Percentiles rank a stretch among this genome's conserved stretches.
phyloP scores from a whole-genome alignment of 768 basidiomycete species.

The Lactifluus pinguis region DNA sequence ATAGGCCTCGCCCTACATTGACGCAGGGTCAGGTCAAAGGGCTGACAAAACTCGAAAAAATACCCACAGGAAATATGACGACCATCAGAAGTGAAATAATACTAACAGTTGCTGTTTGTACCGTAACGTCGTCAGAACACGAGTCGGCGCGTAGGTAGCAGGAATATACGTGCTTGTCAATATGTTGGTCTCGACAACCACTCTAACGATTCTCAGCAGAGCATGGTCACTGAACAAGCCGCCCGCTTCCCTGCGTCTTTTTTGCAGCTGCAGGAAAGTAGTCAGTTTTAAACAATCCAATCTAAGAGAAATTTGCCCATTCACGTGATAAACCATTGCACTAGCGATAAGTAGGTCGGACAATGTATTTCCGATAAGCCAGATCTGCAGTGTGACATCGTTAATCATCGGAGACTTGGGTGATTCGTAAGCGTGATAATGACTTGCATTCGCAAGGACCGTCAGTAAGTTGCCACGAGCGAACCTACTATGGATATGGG shows the following conservation, averaged over 20 bases:
- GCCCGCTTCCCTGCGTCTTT: background rate
- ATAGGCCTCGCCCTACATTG: background rate
- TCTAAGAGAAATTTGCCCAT: background rate
- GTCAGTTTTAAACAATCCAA: background rate
- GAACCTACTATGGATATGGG: background rate
- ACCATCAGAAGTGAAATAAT: background rate
- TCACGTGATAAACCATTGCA: slow-evolving; percentile 2
- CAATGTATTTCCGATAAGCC: background rate
- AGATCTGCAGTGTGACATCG: background rate
- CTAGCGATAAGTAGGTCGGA: slow-evolving; percentile 1
- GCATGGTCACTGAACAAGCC: background rate
- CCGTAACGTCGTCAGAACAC: background rate
- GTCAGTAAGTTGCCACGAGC: background rate
- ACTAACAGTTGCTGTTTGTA: background rate
- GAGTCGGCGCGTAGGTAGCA: background rate
- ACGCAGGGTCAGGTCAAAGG: background rate
- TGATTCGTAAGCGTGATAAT: background rate
- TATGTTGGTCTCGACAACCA: slow-evolving; percentile 23
- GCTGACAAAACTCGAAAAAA: too few relatives aligned
- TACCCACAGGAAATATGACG: background rate
- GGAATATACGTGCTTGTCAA: slow-evolving; percentile 11
- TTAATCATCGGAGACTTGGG: background rate
- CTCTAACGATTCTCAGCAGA: slow-evolving; percentile 11
- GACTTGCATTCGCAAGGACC: background rate
- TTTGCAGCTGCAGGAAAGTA: background rate